These are phyloP conservation scores for Chrysophaeum taylorii DNA, from an alignment of 352 stramenopile species.

Conservation along the genomic window DNA sequence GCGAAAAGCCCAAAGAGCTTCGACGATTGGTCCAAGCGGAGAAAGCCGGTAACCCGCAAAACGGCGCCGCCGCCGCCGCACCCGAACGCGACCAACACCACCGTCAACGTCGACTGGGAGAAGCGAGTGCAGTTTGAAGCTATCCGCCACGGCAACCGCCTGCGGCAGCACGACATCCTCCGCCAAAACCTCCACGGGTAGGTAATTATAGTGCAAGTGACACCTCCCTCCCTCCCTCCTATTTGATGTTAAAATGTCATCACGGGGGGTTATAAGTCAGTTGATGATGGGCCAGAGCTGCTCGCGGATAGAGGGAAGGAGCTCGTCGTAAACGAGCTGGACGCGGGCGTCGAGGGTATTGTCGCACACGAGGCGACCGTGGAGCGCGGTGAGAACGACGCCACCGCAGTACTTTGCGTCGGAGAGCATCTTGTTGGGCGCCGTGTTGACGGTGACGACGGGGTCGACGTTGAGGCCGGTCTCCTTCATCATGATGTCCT, in stretches of 20 bases:
- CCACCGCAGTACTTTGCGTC: conserved; percentile 44
- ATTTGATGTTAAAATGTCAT: too few relatives aligned
- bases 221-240: too few relatives aligned
- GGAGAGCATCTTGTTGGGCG: conserved; percentile 62
- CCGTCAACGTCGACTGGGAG: not conserved
- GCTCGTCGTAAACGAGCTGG: conserved; percentile 53
- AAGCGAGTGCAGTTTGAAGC: conserved; percentile 1
- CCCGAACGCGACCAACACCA: not conserved
- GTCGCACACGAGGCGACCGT: conserved; percentile 92
- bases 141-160: not conserved
- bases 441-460: conserved; percentile 75
- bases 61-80: not conserved
- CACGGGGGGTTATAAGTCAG: too few relatives aligned
- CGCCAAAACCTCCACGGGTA: too few relatives aligned
- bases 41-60: too few relatives aligned
- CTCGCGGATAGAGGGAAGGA: conserved; percentile 51
- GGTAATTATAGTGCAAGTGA: too few relatives aligned
- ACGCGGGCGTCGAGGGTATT: conserved; percentile 87
- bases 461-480: conserved; percentile 75
- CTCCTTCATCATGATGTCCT: conserved; percentile 67
- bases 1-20: too few relatives aligned
- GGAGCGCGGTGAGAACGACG: conserved; percentile 52
- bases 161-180: conserved; percentile 1
- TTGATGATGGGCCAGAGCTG: conserved; percentile 36
- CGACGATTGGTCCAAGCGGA: too few relatives aligned